These are phyloP conservation scores for Cytospora leucostoma DNA, from an alignment of 2,329 filamentous ascomycete species.

Conservation along the genomic window DNA sequence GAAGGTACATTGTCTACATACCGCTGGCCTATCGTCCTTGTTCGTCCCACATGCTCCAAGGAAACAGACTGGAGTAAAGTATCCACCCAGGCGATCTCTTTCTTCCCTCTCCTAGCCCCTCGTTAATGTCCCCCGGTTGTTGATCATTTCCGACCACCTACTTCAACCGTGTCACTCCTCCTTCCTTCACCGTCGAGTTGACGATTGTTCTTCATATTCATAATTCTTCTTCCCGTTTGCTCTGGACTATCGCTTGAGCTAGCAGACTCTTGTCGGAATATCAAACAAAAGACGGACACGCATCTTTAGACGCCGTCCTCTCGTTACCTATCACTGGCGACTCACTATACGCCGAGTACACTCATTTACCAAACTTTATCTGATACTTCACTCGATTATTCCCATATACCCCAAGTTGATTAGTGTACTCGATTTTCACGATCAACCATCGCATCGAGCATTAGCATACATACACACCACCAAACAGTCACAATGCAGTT, in stretches of 20 bases:
- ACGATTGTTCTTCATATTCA: slow-evolving; percentile 9
- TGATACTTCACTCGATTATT: neutral
- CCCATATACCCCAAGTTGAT: neutral
- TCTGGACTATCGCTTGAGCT: neutral
- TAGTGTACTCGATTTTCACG: neutral
- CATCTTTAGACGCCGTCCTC: slow-evolving; percentile 1
- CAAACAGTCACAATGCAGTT: slow-evolving; percentile 21
- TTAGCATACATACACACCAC: neutral
- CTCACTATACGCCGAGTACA: neutral
- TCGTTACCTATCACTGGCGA: neutral
- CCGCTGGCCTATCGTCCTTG: neutral
- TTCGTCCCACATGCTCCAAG: slow-evolving; percentile 11
- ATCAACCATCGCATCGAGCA: neutral
- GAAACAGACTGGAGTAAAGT: slow-evolving; percentile 21
- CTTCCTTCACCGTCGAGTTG: slow-evolving; percentile 8
- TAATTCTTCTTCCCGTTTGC: slow-evolving; percentile 12
- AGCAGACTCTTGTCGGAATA: neutral
- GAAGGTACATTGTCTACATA: neutral
- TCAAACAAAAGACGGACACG: neutral
- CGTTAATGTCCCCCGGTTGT: slow-evolving; percentile 10
- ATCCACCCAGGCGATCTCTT: slow-evolving; percentile 17
- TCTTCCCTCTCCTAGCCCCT: slow-evolving; percentile 21
- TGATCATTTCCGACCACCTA: slow-evolving; percentile 7
- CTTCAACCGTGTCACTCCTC: slow-evolving; percentile 16
- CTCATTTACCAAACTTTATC: neutral